A percentile compares a stretch with the other conserved stretches of the same genome.
These are phyloP conservation scores for Backusella tuberculispora DNA, from an alignment of 192 early-diverging fungal species.

Conservation along the genomic window DNA sequence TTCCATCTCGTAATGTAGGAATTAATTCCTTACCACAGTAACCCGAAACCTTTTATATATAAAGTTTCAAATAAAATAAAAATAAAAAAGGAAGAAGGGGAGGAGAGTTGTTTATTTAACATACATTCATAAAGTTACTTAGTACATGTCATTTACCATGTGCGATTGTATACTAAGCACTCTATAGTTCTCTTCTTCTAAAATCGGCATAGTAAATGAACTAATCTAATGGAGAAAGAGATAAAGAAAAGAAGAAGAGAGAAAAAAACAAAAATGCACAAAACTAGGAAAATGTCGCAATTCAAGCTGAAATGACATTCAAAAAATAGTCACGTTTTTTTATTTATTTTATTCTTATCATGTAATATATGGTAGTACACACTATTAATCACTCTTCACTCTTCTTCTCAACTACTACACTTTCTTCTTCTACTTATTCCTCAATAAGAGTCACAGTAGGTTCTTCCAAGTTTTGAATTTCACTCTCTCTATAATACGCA, in stretches of 20 bases:
- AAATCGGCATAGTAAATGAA: background rate
- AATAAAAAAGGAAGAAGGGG: no score
- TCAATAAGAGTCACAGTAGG: background rate
- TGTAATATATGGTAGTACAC: no score
- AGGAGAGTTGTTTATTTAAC: background rate
- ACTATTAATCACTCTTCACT: no score
- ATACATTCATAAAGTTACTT: background rate
- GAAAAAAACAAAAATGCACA: background rate
- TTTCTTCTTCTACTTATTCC: background rate
- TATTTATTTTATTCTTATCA: no score
- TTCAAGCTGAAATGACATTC: background rate
- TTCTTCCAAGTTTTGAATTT: background rate
- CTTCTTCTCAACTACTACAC: background rate
- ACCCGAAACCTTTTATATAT: conserved; percentile 44
- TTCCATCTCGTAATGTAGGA: background rate
- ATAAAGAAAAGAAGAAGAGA: background rate
- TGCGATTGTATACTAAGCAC: conserved; percentile 59
- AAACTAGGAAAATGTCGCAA: background rate
- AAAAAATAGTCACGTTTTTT: no score
- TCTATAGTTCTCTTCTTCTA: conserved; percentile 28
- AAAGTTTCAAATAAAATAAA: background rate
- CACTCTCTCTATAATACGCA: conserved; percentile 24
- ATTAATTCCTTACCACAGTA: conserved; percentile 45
- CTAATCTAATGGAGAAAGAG: background rate
- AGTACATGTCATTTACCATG: conserved; percentile 35